phyloP scores from a whole-genome alignment of 2,329 filamentous ascomycete genomes.

The Epichloe sp. region DNA sequence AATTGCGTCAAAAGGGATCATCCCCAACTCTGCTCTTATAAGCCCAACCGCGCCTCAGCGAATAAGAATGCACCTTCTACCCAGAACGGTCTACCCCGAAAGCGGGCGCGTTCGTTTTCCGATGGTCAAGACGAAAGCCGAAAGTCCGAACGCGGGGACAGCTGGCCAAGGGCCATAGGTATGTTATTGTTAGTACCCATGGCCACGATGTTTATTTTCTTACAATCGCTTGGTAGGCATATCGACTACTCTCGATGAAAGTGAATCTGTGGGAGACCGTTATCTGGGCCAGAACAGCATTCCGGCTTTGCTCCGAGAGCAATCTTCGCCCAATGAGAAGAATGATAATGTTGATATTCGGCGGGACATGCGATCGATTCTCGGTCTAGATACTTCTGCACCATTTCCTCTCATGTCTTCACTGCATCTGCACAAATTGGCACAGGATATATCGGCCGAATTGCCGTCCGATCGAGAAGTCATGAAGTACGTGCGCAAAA shows the following conservation, averaged over 20 bases:
- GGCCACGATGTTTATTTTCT: conserved; percentile 7
- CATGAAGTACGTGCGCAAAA: conserved; percentile 41
- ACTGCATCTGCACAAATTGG: conserved; percentile 45
- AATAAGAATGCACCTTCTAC: conserved; percentile 20
- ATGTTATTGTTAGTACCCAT: conserved; percentile 1
- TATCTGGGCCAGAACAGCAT: conserved; percentile 58
- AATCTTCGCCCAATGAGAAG: conserved; percentile 39
- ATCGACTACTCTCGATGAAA: conserved; percentile 34
- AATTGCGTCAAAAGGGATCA: conserved; percentile 56
- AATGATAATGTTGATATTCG: conserved; percentile 44
- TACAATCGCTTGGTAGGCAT: conserved; percentile 6
- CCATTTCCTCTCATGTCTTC: conserved; percentile 56
- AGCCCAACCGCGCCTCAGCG: conserved; percentile 39
- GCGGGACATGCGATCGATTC: conserved; percentile 51
- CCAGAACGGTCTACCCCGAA: conserved; percentile 16
- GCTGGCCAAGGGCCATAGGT: conserved; percentile 31
- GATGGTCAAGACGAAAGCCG: conserved; percentile 18
- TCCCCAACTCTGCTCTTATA: conserved; percentile 51
- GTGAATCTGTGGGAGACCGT: conserved; percentile 42
- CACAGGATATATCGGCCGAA: conserved; percentile 46
- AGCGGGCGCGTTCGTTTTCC: conserved; percentile 22
- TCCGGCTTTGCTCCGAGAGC: conserved; percentile 50
- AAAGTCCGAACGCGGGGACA: conserved; percentile 25
- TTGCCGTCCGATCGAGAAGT: conserved; percentile 53
- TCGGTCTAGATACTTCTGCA: conserved; percentile 52